Base-by-base conservation (phyloP, 768 basidiomycete genomes). In the Terana coerulea region DNA sequence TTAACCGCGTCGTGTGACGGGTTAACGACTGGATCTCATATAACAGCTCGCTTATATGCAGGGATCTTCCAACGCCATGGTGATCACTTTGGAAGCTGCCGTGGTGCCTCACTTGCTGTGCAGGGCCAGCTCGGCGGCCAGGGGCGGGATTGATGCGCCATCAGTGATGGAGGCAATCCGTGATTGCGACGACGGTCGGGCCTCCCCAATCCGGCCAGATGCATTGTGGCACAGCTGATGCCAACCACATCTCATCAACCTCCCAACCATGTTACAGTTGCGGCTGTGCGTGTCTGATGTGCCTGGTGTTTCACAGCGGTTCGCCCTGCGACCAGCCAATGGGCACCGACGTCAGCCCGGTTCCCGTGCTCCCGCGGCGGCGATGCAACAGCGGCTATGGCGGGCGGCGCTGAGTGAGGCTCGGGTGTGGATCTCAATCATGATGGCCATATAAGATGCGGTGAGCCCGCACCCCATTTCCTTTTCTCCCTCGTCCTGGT, bases 141-240 rank as follows among this genome's bases (percentile, higher is more conserved):
- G n/a, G n/a, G 43, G 43, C 31, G 30, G 45, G n/a, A 34, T 34
- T 46, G 45, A 46, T 46, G 45, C 45, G 30, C 45, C 45, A 34
- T 46, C 45, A 45, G 17, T 39, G 37, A 39, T 28, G 43, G 21
- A 12, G 45, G 12, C 15, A 8, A 24, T 19, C 9, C 21, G 11
- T 40, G 39, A 40, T 40, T 14, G 19, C 5, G 21, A 19, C 39
- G 39, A 11, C 3, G 12, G 9, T 28, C 7, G 14, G 3, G 11
- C 8, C n/a, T n/a, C n/a, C n/a, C n/a, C n/a, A n/a, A n/a, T n/a
- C n/a, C n/a, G n/a, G 17, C 43, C 28, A 30, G 12, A 44, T 17
- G 45, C 45, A 30, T 29, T 46, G 45, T n/a, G 31, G 17, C 24
- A n/a, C n/a, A n/a, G 9, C 34, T 34, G 30, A 46, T 46, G 15